Evolutionary conservation across 805 yeast genomes (phyloP).

Genomic region (Kodamaea lidongshanica): DNA sequence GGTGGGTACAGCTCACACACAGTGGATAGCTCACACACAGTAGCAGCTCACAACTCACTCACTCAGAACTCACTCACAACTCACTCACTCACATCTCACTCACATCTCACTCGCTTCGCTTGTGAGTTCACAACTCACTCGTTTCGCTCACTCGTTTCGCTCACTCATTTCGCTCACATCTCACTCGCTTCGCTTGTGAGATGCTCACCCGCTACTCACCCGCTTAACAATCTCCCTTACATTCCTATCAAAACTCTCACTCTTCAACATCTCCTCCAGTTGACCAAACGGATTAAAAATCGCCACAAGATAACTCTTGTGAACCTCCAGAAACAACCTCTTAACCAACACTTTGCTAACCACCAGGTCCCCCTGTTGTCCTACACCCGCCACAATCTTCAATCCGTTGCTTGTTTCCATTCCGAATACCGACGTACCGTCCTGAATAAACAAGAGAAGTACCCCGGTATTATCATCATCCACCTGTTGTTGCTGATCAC

Average conservation of each 20-base stretch:
- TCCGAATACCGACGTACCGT: conserved; percentile 62
- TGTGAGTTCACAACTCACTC: conserved; percentile 15
- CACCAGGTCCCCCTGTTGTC: conserved; percentile 6
- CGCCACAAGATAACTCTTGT: conserved; percentile 48
- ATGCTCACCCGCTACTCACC: conserved; percentile 14
- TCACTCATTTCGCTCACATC: too few relatives aligned
- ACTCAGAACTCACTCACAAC: not conserved
- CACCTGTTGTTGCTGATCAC: conserved; percentile 30
- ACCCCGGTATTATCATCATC: conserved; percentile 17
- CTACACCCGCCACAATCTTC: conserved; percentile 54
- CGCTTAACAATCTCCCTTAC: conserved; percentile 20
- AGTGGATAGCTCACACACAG: too few relatives aligned
- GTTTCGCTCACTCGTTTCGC: conserved; percentile 18
- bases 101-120: not conserved
- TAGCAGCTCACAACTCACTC: too few relatives aligned
- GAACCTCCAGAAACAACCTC: conserved; percentile 33
- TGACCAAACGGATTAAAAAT: conserved; percentile 60
- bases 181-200: not conserved
- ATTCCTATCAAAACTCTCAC: conserved; percentile 25
- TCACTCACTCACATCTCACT: too few relatives aligned
- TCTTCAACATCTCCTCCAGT: conserved; percentile 24
- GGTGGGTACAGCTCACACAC: too few relatives aligned
- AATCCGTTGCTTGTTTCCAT: conserved; percentile 63
- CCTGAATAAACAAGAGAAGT: conserved; percentile 57
- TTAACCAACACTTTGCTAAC: conserved; percentile 11